Base-by-base conservation (phyloP, 192 early-diverging fungal species). In the Linnemannia exigua region DNA sequence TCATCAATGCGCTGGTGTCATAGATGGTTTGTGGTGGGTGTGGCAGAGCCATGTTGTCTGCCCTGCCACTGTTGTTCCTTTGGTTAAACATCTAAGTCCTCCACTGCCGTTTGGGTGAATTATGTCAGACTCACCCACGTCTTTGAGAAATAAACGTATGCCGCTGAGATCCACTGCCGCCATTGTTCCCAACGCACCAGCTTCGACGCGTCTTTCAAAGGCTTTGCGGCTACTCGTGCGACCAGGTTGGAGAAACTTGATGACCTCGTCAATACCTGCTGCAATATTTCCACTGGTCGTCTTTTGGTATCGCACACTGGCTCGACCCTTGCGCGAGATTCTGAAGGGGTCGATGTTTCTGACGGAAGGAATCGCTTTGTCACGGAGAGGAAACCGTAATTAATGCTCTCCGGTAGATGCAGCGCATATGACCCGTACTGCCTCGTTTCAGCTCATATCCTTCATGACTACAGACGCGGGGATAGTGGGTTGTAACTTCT, bases 371-470 rank as follows among this genome's bases (percentile, higher is more conserved):
- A 69, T 50, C 19, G 28, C 50, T 11, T 54, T 35, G 33, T 68
- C 68, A 31, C 58, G 67, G n/a, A 78, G 48, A 11, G 68, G 48
- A n/a, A 70, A 70, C 6, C 76, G 20, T 69, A 50, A 35, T 77
- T 68, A 12, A 77, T 35, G 48, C 51, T 77, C 31, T 51, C 48
- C 2, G 70, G 67, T 7, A 77, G 1, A 48, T 77, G 44, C 9
- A 77, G 68, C 44, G 51, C 50, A n/a, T 70, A 77, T 3, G 76
- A 38, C 37, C 76, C 76, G 28, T 70, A 77, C 12, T 31, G 50
- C 2, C 54, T 50, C 76, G 46, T 2, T 77, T 33, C 1, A 77
- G 48, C 25, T 77, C 51, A 16, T 77, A 77, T n/a, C 76, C 76
- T 25, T 70, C 6, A 37, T 77, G 76, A 2, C 68, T 37, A 37